phyloP scores from a whole-genome alignment of 176 grass and related monocot genomes.

The Aegilops sharonensis region DNA sequence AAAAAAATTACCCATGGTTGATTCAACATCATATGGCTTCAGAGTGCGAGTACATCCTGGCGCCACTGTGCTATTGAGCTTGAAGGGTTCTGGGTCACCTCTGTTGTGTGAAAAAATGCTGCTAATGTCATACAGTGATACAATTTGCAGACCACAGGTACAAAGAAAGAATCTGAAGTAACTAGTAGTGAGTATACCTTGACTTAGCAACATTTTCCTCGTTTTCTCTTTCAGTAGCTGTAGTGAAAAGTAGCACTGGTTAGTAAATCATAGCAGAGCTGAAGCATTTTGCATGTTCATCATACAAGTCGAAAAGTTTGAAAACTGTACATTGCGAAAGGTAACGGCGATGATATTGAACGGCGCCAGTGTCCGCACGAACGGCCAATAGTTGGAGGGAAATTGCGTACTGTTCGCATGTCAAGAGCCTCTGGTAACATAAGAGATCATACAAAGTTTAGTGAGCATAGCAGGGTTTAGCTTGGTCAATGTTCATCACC shows the following conservation, averaged over 20 bases:
- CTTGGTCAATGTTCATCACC: background rate
- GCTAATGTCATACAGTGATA: background rate
- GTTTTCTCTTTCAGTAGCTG: constrained; percentile 18
- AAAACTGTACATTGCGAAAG: constrained; percentile 52
- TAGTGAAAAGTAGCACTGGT: background rate
- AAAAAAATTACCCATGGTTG: constrained; percentile 11
- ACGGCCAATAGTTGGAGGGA: constrained; percentile 41
- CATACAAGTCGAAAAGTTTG: background rate
- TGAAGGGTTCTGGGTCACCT: background rate
- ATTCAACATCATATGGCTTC: constrained; percentile 34
- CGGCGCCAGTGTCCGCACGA: constrained; percentile 35
- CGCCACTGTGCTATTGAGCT: background rate
- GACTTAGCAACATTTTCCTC: background rate
- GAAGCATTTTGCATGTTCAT: background rate
- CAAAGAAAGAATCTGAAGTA: background rate
- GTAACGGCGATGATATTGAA: constrained; percentile 62
- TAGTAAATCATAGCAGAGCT: background rate
- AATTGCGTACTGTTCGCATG: constrained; percentile 75
- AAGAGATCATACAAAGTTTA: background rate
- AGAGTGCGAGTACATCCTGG: constrained; percentile 11
- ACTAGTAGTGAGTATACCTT: constrained; percentile 4
- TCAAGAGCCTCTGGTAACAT: constrained; percentile 69
- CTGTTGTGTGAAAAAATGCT: constrained; percentile 2
- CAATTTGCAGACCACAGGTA: background rate
- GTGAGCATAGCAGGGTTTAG: background rate